phyloP scores from a whole-genome alignment of 805 yeast genomes.

The Saccharomycopsis sp. region DNA sequence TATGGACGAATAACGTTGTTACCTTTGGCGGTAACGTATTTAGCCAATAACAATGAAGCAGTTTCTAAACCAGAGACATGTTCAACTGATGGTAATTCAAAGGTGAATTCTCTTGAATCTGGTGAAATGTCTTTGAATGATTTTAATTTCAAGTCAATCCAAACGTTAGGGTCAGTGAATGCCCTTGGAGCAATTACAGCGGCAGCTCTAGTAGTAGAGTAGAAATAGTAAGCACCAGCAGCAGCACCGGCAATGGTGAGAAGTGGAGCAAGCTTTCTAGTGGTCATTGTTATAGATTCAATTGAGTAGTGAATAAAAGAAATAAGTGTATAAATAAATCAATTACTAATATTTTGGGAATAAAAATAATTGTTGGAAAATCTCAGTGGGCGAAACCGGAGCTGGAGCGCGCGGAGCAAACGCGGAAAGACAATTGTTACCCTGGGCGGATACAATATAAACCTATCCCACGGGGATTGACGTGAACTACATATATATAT shows the following conservation, averaged over 20 bases:
- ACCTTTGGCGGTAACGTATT: constrained; percentile 78
- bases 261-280: constrained; percentile 12
- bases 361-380: too few relatives aligned
- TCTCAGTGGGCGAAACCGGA: too few relatives aligned
- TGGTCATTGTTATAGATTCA: constrained; percentile 2
- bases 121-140: constrained; percentile 43
- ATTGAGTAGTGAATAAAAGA: too few relatives aligned
- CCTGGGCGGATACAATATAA: too few relatives aligned
- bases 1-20: constrained; percentile 79
- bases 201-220: constrained; percentile 26
- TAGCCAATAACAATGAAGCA: constrained; percentile 77
- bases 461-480: too few relatives aligned
- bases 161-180: constrained; percentile 57
- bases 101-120: constrained; percentile 63
- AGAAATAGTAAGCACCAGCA: constrained; percentile 22
- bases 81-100: constrained; percentile 61
- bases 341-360: too few relatives aligned
- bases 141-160: constrained; percentile 58
- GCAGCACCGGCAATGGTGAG: constrained; percentile 20
- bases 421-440: too few relatives aligned
- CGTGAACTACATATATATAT: not conserved
- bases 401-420: too few relatives aligned
- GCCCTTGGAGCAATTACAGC: constrained; percentile 30
- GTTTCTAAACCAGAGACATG: constrained; percentile 67
- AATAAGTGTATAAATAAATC: too few relatives aligned